These are phyloP conservation scores for Lachancea fermentati DNA, from an alignment of 805 yeast genomes.

Conservation along the genomic window DNA sequence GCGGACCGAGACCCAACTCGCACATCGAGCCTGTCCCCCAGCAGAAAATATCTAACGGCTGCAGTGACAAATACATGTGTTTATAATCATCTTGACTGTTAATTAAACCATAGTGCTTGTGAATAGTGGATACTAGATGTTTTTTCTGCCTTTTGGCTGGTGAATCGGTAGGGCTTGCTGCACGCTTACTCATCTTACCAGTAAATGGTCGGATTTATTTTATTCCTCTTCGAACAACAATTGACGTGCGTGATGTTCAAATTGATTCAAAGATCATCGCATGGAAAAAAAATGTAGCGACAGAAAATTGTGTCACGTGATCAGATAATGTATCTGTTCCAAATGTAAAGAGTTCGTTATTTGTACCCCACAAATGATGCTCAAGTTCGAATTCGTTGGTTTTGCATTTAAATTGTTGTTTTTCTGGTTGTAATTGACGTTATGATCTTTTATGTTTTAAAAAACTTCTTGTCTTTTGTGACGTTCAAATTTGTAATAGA, in stretches of 20 bases:
- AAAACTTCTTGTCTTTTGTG: no score
- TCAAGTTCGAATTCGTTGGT: no score
- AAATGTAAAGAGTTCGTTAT: no score
- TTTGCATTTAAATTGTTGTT: no score
- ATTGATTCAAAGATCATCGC: not conserved
- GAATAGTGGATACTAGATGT: constrained; percentile 10
- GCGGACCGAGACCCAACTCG: constrained; percentile 95
- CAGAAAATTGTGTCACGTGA: not conserved
- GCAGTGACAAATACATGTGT: constrained; percentile 27
- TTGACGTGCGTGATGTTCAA: not conserved
- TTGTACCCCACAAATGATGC: no score
- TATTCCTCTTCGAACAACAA: not conserved
- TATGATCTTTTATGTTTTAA: no score
- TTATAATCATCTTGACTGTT: constrained; percentile 33
- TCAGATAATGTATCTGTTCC: no score
- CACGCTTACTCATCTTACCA: constrained; percentile 24
- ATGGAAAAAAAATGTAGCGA: not conserved
- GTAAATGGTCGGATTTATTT: no score
- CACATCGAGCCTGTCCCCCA: constrained; percentile 99
- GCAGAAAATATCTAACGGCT: constrained; percentile 70
- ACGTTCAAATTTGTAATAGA: no score
- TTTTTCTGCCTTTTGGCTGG: constrained; percentile 10
- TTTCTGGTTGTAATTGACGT: no score
- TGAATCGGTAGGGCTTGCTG: constrained; percentile 12
- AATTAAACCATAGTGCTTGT: constrained; percentile 16